phyloP scores from a whole-genome alignment of 805 yeast species.

The Lipomyces oligophaga region DNA sequence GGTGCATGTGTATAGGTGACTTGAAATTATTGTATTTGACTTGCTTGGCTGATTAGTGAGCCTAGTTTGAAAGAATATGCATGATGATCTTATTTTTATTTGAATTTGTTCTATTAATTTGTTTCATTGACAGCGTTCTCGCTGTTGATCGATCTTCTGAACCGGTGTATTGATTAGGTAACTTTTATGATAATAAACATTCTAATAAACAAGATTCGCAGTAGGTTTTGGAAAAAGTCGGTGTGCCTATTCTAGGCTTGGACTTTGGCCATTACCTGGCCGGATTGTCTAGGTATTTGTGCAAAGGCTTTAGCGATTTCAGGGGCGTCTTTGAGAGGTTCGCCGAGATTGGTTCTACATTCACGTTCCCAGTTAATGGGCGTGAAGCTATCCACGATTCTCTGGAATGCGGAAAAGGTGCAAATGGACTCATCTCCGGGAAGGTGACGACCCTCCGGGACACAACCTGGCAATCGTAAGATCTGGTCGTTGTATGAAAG shows the following conservation, averaged over 20 bases:
- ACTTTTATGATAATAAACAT: too few relatives aligned
- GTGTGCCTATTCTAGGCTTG: slow-evolving; percentile 15
- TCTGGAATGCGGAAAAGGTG: slow-evolving; percentile 18
- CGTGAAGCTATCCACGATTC: slow-evolving; percentile 7
- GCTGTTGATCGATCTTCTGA: too few relatives aligned
- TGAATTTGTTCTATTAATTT: too few relatives aligned
- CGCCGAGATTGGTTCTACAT: slow-evolving; percentile 21
- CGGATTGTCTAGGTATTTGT: not conserved
- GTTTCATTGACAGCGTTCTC: too few relatives aligned
- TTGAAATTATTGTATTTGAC: too few relatives aligned
- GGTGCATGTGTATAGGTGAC: too few relatives aligned
- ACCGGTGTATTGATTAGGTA: too few relatives aligned
- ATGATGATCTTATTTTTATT: too few relatives aligned
- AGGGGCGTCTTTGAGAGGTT: slow-evolving; percentile 18
- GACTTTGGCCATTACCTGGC: slow-evolving; percentile 12
- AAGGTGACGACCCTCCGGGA: slow-evolving; percentile 9
- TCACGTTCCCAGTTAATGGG: slow-evolving; percentile 23
- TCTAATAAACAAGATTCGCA: too few relatives aligned
- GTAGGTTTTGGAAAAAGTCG: too few relatives aligned
- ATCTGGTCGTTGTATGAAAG: slow-evolving; percentile 24
- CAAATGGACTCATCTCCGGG: slow-evolving; percentile 18
- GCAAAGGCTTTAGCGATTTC: slow-evolving; percentile 13
- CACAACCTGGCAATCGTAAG: slow-evolving; percentile 26
- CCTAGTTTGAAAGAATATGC: too few relatives aligned
- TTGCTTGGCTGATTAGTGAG: too few relatives aligned